phyloP scores from a whole-genome alignment of 768 basidiomycete species.

The Polyporus arcularius region DNA sequence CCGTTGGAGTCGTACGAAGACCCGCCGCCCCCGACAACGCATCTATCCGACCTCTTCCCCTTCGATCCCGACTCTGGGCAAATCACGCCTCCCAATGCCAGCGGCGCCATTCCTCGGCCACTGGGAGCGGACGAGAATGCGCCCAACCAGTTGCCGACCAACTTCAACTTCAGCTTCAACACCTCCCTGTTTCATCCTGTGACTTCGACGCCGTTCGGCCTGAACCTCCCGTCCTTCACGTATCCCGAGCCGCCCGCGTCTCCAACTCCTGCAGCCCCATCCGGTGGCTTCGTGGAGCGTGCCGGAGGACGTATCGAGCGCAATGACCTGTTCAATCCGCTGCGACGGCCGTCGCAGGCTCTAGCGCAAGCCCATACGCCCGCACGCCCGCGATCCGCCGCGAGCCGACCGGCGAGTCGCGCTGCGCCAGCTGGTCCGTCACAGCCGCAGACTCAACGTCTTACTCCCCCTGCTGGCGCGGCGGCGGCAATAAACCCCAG shows the following conservation, averaged over 20 bases:
- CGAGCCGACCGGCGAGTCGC: conserved; percentile 11
- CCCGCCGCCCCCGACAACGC: conserved; percentile 50
- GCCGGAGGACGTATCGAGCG: conserved; percentile 27
- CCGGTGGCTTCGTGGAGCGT: conserved; percentile 26
- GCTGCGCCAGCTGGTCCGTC: background rate
- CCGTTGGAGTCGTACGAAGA: conserved; percentile 24
- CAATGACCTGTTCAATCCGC: conserved; percentile 26
- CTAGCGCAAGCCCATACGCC: background rate
- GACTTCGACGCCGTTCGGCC: conserved; percentile 29
- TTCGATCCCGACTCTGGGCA: conserved; percentile 33
- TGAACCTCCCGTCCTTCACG: conserved; percentile 17
- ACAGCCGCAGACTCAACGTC: conserved; percentile 3
- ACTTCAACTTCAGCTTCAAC: conserved; percentile 30
- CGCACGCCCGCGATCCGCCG: conserved; percentile 15
- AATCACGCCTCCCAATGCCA: background rate
- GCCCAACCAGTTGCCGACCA: background rate
- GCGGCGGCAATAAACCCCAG: conserved; percentile 15
- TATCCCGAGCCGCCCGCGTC: conserved; percentile 57
- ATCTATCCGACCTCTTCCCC: conserved; percentile 53
- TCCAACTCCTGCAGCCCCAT: conserved; percentile 47
- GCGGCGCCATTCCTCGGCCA: conserved; percentile 7
- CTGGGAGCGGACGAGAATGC: conserved; percentile 16
- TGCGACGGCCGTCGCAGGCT: conserved; percentile 6
- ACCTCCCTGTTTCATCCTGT: conserved; percentile 24
- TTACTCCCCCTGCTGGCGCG: background rate